A percentile compares a stretch with the other conserved stretches of the same genome.
Evolutionary conservation across 139 green algal genomes (phyloP).

Genomic region (Ulvella scutata): DNA sequence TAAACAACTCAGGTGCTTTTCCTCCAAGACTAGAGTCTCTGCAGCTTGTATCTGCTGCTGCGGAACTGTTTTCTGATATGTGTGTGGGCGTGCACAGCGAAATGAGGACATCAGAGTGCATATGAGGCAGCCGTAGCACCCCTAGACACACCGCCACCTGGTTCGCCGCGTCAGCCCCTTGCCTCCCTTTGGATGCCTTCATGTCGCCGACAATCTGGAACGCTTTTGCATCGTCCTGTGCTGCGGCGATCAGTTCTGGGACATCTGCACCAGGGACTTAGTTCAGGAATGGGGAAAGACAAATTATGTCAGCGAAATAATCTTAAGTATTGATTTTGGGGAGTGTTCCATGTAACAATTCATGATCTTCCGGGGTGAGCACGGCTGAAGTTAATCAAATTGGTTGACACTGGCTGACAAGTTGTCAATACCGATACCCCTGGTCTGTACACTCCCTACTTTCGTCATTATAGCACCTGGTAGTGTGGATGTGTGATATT

Average conservation of each 20-base stretch:
- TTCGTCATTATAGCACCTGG: too few relatives aligned
- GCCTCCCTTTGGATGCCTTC: constrained; percentile 11
- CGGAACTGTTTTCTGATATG: constrained; percentile 22
- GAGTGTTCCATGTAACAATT: background rate
- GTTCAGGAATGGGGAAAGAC: background rate
- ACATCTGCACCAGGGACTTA: constrained; percentile 3
- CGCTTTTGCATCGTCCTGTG: background rate
- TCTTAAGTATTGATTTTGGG: background rate
- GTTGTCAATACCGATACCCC: too few relatives aligned
- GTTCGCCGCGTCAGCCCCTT: constrained; percentile 10
- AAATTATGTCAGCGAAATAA: background rate
- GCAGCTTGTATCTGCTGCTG: constrained; percentile 27
- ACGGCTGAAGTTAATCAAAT: background rate
- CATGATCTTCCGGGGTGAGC: background rate
- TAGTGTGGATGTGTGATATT: too few relatives aligned
- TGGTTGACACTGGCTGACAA: too few relatives aligned
- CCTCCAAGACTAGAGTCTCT: too few relatives aligned
- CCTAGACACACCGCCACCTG: constrained; percentile 17
- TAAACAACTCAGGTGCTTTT: too few relatives aligned
- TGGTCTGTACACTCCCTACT: too few relatives aligned
- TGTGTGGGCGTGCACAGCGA: constrained; percentile 36
- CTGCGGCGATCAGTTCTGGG: constrained; percentile 4
- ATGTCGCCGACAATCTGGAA: background rate
- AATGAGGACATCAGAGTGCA: constrained; percentile 30
- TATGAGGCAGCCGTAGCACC: constrained; percentile 30